Percentiles rank a stretch among this genome's conserved stretches.
These are phyloP conservation scores for Yamadazyma diospyri DNA, from an alignment of 1,139 yeast genomes.

Conservation along the genomic window DNA sequence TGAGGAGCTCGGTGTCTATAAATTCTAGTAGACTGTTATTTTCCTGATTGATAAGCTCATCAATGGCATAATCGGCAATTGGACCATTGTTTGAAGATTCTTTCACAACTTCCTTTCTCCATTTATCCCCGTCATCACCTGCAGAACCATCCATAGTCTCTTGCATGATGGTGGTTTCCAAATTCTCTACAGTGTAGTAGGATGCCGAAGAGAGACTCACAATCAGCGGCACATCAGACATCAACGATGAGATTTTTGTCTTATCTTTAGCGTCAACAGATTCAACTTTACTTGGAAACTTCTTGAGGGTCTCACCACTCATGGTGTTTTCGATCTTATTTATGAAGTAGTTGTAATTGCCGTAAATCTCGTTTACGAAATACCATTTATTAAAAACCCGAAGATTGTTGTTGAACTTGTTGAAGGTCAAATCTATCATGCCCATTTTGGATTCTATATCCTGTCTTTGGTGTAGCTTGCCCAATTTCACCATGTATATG, in stretches of 20 bases:
- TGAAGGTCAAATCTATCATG: constrained; percentile 7
- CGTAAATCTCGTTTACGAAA: constrained; percentile 18
- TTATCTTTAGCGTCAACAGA: background rate
- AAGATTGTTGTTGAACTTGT: constrained; percentile 11
- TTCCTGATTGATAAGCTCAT: constrained; percentile 6
- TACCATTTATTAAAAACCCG: constrained; percentile 18
- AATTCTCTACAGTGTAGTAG: constrained; percentile 6
- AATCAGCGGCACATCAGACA: constrained; percentile 6
- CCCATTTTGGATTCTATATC: constrained; percentile 10
- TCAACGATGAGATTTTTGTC: background rate
- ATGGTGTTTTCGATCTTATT: constrained; percentile 3
- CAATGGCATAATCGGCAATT: background rate
- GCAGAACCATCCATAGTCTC: background rate
- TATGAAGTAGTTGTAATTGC: constrained; percentile 7
- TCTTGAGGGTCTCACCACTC: background rate
- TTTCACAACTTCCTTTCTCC: background rate
- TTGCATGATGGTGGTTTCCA: constrained; percentile 1
- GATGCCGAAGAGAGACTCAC: constrained; percentile 13
- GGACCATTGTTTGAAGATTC: background rate
- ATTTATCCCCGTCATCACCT: constrained; percentile 1
- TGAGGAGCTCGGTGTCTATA: constrained; percentile 6
- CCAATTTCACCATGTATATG: constrained; percentile 11
- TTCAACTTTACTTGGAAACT: background rate
- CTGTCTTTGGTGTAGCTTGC: constrained; percentile 7
- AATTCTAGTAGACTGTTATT: constrained; percentile 5